Evolutionary conservation across 306 rosid species (phyloP).

Genomic region (Acmispon strigosus): DNA sequence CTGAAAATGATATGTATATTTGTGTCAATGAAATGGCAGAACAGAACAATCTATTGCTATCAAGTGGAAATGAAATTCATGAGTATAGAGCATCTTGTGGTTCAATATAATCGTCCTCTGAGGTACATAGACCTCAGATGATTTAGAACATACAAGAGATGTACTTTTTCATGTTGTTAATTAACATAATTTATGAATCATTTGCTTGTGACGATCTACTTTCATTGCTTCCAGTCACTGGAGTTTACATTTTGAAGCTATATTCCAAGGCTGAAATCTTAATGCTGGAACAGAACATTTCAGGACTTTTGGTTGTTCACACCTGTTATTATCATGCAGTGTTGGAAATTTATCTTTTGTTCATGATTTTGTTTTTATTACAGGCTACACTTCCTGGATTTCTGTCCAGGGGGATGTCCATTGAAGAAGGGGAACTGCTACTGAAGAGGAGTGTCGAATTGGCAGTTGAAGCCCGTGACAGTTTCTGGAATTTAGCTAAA

Average conservation of each 20-base stretch:
- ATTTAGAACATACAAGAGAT: not conserved
- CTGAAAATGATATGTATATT: not conserved
- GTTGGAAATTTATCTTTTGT: not conserved
- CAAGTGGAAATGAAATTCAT: not conserved
- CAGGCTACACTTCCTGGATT: slow-evolving; percentile 84
- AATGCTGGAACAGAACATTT: not conserved
- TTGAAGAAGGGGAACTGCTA: slow-evolving; percentile 58
- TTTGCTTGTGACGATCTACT: not conserved
- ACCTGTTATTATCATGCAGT: not conserved
- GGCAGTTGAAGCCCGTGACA: slow-evolving; percentile 79
- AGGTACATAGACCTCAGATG: not conserved
- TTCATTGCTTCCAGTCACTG: not conserved
- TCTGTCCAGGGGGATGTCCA: slow-evolving; percentile 60
- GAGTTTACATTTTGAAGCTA: not conserved
- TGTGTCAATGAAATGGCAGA: not conserved
- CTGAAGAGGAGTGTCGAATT: slow-evolving; percentile 62
- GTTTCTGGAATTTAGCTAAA: slow-evolving; percentile 55
- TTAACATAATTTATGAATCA: not conserved
- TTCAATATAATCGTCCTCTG: not conserved
- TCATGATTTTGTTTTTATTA: not conserved
- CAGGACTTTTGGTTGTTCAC: not conserved
- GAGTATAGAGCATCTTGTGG: not conserved
- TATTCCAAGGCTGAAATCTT: not conserved
- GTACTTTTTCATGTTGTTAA: not conserved
- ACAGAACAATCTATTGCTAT: not conserved